Evolutionary conservation across 1,139 yeast genomes (phyloP), one percentile per base, ranked within the genome.

Genomic region (Candida pseudocylindracea): DNA sequence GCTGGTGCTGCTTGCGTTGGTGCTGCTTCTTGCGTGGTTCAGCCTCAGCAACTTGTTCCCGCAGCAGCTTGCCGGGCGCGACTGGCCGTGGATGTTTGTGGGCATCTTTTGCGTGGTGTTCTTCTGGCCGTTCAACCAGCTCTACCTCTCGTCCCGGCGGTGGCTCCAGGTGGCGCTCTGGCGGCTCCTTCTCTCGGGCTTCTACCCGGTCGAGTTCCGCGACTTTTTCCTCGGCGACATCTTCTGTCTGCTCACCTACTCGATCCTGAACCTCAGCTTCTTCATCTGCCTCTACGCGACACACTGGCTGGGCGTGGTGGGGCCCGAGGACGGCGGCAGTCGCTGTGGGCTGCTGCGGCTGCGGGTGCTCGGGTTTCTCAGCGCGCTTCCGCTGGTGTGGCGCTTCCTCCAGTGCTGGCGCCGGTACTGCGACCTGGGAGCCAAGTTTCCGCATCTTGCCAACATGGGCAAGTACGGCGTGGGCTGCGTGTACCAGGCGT

Each of bases 361-460:
- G 2, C 63, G 76, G 36, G 41, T 67, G 10, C 65, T 85, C 68
- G 98, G 96, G 3, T 79, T 85, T 41, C 62, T 85, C 42, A 63
- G 81, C 30, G 62, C 93, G 3, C 50, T 88, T 24, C 98, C 99
- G 0, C 76, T 83, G 38, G 66, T 81, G 31, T 81, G 93, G 81
- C 76, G 99, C 54, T 67, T 78, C 34, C 49, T 85, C 35, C 99
- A 88, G 49, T 88, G 98, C 51, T 49, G 75, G 26, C 60, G 99
- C 42, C 92, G 99, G 64, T 88, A 65, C 49, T 67, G 73, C 33
- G 99, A 88, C 46, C 76, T 95, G 0, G 88, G 92, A 2, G 94
- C 85, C 45, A 74, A 85, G 78, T 91, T 88, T 47, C 99, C 99
- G 1, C 99, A 88, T 60, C 54, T 88, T 38, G 88, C 93, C n/a